Evolutionary conservation across 2,329 filamentous ascomycete genomes (phyloP).

Genomic region (Aspergillus carbonarius): DNA sequence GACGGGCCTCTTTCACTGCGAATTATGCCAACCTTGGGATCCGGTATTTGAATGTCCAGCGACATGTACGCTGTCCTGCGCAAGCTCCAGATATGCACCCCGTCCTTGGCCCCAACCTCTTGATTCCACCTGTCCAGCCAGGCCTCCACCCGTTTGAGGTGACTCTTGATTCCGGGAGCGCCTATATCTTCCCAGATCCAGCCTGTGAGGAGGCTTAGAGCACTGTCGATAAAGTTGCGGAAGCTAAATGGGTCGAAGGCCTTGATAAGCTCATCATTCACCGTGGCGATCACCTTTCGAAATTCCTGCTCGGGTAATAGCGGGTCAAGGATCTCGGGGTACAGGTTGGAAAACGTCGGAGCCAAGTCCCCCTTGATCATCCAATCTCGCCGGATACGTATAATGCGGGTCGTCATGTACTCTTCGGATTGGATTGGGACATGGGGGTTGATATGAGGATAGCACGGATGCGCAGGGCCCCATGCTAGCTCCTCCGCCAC

Average conservation of each 20-base stretch:
- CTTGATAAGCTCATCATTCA: conserved; percentile 74
- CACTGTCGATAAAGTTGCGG: conserved; percentile 75
- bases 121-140: conserved; percentile 88
- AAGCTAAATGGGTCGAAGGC: conserved; percentile 76
- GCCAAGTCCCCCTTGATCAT: conserved; percentile 84
- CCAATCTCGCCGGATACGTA: conserved; percentile 89
- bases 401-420: conserved; percentile 78
- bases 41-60: conserved; percentile 52
- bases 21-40: conserved; percentile 50
- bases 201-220: conserved; percentile 78
- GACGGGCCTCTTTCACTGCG: conserved; percentile 36
- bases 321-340: conserved; percentile 92
- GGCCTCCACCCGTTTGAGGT: conserved; percentile 67
- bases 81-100: conserved; percentile 74
- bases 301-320: conserved; percentile 85
- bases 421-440: conserved; percentile 75
- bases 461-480: conserved; percentile 93
- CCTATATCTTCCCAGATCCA: conserved; percentile 96
- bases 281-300: conserved; percentile 72
- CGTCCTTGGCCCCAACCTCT: conserved; percentile 58
- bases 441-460: conserved; percentile 88
- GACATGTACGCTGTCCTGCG: conserved; percentile 84
- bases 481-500: conserved; percentile 74
- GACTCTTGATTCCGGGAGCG: conserved; percentile 70
- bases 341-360: conserved; percentile 90